These are phyloP conservation scores for Laetiporus sulphureus DNA, from an alignment of 1,284 basidiomycete genomes.

Conservation along the genomic window DNA sequence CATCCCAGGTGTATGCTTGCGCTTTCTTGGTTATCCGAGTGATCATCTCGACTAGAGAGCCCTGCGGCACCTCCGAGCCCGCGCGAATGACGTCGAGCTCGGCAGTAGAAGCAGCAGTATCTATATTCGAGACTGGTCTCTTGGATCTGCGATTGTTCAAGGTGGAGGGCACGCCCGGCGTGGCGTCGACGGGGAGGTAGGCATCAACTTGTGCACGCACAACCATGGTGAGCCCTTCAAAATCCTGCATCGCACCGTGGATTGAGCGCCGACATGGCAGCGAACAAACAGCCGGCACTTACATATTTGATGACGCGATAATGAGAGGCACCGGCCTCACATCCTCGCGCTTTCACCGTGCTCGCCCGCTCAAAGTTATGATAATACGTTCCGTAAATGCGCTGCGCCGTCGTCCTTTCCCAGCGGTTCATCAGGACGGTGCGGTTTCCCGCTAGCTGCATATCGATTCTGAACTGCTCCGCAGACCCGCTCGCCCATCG, in stretches of 20 bases:
- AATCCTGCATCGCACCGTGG: constrained; percentile 11
- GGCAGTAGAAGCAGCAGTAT: not conserved
- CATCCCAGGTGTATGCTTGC: constrained; percentile 36
- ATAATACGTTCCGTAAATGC: constrained; percentile 27
- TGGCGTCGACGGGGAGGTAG: constrained; percentile 5
- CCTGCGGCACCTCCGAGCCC: constrained; percentile 35
- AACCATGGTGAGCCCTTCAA: constrained; percentile 22
- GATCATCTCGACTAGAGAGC: constrained; percentile 39
- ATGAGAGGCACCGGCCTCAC: constrained; percentile 35
- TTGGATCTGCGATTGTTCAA: constrained; percentile 20
- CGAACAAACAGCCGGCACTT: no score
- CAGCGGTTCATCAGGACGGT: constrained; percentile 47
- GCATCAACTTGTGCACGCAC: constrained; percentile 27
- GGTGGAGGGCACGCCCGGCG: not conserved
- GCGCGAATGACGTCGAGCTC: constrained; percentile 24
- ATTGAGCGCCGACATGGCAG: not conserved
- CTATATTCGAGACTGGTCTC: not conserved
- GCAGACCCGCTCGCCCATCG: constrained; percentile 35
- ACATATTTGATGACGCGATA: constrained; percentile 48
- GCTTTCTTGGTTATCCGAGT: constrained; percentile 25
- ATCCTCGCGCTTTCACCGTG: constrained; percentile 33
- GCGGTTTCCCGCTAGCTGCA: constrained; percentile 43
- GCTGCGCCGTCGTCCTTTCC: constrained; percentile 4
- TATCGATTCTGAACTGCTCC: constrained; percentile 45
- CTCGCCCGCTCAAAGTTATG: constrained; percentile 42